These are phyloP conservation scores for Citrus reticulata DNA, from an alignment of 345 rosid species.

Conservation along the genomic window DNA sequence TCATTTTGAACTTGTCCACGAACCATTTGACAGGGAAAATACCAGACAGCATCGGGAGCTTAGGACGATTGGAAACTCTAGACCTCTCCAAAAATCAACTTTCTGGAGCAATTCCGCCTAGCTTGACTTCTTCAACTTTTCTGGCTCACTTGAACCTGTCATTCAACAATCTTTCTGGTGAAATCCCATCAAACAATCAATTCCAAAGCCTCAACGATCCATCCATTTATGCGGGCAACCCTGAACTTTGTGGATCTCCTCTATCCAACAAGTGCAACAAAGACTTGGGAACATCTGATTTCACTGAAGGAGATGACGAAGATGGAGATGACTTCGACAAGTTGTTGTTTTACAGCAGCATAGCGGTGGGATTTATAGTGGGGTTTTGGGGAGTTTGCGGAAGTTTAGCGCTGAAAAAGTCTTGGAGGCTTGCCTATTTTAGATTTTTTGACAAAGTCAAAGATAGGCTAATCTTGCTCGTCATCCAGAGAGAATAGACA, in stretches of 20 bases:
- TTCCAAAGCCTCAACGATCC: slow-evolving; percentile 15
- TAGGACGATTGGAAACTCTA: slow-evolving; percentile 10
- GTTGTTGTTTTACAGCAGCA: not conserved
- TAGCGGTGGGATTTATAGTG: not conserved
- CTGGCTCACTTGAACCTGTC: slow-evolving; percentile 21
- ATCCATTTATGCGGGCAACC: slow-evolving; percentile 22
- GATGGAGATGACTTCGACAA: not conserved
- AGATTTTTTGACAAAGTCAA: not conserved
- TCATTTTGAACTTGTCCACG: slow-evolving; percentile 14
- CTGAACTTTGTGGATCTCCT: slow-evolving; percentile 13
- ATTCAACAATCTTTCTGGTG: slow-evolving; percentile 21
- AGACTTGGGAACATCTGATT: not conserved
- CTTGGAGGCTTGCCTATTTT: slow-evolving; percentile 6
- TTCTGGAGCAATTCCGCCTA: slow-evolving; percentile 14
- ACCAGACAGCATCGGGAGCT: slow-evolving; percentile 5
- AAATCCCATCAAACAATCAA: slow-evolving; percentile 21
- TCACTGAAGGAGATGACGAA: not conserved
- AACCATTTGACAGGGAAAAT: slow-evolving; percentile 15
- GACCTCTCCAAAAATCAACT: slow-evolving; percentile 19
- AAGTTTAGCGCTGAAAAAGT: not conserved
- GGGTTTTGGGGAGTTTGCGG: slow-evolving; percentile 8
- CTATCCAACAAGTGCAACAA: slow-evolving; percentile 8
- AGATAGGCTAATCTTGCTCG: not conserved
- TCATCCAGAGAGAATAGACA: too few species aligned
- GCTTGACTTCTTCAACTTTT: not conserved